A percentile compares a stretch with the other conserved stretches of the same genome.
Evolutionary conservation across 1,139 yeast genomes (phyloP).

Genomic region (Geotrichum fermentans): DNA sequence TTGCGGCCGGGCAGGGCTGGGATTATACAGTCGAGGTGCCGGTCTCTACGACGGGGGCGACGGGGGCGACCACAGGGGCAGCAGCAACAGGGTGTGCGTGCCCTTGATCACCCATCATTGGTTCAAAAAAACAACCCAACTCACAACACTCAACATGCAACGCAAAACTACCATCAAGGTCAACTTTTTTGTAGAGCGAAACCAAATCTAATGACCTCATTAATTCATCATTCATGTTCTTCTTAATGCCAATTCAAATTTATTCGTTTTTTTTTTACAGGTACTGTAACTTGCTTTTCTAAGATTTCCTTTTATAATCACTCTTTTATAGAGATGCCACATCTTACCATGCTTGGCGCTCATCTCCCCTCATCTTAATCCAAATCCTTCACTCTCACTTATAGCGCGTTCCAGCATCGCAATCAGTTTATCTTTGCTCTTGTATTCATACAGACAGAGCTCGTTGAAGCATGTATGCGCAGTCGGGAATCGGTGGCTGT

Average conservation of each 20-base stretch:
- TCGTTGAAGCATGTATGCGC: constrained; percentile 96
- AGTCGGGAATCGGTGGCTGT: constrained; percentile 58
- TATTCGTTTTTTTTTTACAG: not conserved
- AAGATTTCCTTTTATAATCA: not conserved
- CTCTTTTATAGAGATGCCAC: no score
- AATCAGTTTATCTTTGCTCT: constrained; percentile 47
- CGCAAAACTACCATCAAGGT: no score
- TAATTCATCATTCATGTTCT: not conserved
- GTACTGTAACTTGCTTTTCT: not conserved
- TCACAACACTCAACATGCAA: no score
- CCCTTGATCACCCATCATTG: no score
- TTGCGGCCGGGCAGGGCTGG: constrained; percentile 6
- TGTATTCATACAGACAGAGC: constrained; percentile 67
- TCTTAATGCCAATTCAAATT: not conserved
- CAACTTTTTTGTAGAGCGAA: no score
- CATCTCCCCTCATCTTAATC: no score
- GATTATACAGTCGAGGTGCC: not conserved
- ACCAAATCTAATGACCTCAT: not conserved
- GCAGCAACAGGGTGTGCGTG: not conserved
- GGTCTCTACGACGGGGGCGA: no score
- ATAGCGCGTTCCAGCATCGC: constrained; percentile 62
- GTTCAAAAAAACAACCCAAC: no score
- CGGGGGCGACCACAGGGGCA: not conserved
- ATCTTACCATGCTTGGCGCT: no score
- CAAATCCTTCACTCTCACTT: constrained; percentile 68